phyloP scores from a whole-genome alignment of 139 green algal species.

The Pleodorina starrii region DNA sequence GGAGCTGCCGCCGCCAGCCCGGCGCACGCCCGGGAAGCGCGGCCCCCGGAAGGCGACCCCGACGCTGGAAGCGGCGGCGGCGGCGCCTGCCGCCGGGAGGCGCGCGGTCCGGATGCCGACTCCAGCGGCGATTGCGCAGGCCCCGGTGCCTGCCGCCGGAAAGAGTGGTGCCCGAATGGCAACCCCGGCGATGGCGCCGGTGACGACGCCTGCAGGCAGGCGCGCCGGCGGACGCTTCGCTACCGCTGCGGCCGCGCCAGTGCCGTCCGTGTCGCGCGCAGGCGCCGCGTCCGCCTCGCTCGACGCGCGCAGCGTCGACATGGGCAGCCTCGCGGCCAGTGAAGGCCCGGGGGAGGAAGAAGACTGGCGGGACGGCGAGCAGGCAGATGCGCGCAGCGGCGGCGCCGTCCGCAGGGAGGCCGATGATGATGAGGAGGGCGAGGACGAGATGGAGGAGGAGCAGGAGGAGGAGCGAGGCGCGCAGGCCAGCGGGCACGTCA shows the following conservation, averaged over 20 bases:
- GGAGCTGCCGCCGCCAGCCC: slow-evolving; percentile 13
- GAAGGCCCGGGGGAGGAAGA: neutral
- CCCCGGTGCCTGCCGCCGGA: neutral
- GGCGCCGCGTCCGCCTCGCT: neutral
- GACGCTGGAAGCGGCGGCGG: neutral
- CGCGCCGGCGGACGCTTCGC: neutral
- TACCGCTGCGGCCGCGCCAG: neutral
- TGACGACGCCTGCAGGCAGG: neutral
- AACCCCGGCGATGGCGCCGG: too few species aligned
- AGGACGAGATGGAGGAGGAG: neutral
- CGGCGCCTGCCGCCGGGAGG: neutral
- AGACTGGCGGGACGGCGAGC: too few species aligned
- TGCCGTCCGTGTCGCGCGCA: neutral
- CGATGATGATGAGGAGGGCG: neutral
- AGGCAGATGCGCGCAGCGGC: too few species aligned
- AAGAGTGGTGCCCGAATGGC: neutral
- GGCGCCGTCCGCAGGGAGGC: neutral
- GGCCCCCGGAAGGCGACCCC: neutral
- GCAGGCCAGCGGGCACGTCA: neutral
- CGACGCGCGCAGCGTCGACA: neutral
- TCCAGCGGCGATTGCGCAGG: too few species aligned
- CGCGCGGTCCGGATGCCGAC: neutral
- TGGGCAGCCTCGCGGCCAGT: neutral
- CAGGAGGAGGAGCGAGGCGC: neutral
- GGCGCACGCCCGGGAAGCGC: neutral